Evolutionary conservation across 2,329 filamentous ascomycete species (phyloP).

Genomic region (Kalaharituber pfeilii): DNA sequence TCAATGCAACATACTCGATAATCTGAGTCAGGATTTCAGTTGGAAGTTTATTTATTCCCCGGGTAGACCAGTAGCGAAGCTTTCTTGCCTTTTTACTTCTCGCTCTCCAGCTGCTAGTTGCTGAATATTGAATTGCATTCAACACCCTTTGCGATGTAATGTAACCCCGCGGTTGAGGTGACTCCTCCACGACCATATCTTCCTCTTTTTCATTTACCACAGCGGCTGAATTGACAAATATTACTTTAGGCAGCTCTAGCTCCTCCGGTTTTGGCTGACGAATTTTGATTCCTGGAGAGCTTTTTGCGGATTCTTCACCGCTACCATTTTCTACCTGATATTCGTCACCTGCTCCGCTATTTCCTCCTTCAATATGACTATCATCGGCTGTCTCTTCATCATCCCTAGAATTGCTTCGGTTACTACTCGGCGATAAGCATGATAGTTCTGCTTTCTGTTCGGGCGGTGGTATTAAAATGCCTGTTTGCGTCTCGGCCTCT

Average conservation of each 20-base stretch:
- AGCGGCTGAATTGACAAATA: not conserved
- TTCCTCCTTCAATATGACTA: not conserved
- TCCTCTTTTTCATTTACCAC: too few relatives aligned
- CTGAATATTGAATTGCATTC: not conserved
- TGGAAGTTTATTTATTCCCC: constrained; percentile 4
- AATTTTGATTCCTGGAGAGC: not conserved
- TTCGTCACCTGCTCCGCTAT: not conserved
- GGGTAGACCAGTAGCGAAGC: not conserved
- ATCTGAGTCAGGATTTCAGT: constrained; percentile 9
- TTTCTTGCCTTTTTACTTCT: not conserved
- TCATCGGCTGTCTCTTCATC: not conserved
- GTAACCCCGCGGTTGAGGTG: not conserved
- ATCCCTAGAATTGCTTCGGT: not conserved
- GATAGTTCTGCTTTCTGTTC: not conserved
- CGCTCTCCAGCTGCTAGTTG: not conserved
- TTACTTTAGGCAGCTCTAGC: not conserved
- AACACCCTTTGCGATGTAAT: not conserved
- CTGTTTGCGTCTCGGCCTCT: not conserved
- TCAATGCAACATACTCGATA: constrained; percentile 11
- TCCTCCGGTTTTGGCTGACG: not conserved
- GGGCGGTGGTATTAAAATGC: not conserved
- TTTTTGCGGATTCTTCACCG: not conserved
- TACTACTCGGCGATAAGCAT: too few relatives aligned
- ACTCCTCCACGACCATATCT: not conserved
- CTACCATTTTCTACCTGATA: not conserved